Evolutionary conservation across 768 basidiomycete genomes (phyloP), one percentile per base, ranked within the genome.

Genomic region (Leucocoprinus leucothites): DNA sequence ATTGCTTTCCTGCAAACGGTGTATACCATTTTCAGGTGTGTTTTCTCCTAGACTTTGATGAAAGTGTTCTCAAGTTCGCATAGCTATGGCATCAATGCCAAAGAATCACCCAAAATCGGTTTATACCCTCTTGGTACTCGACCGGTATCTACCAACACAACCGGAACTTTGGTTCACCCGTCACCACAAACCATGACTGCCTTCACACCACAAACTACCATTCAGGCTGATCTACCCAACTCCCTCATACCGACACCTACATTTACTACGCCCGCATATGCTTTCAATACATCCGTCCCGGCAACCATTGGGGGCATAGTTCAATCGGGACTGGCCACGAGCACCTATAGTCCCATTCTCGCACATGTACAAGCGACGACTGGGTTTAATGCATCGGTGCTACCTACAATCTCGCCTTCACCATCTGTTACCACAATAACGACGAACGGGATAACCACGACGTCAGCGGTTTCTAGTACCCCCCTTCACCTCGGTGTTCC

Each of bases 21-120:
- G 0, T 92, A 91, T 65, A 85, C 87, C 3, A 74, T 91, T 38
- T 91, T 82, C 75, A 90, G 86, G 89, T 87, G 59, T 57, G 65
- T 52, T 38, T 38, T 21, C 53, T 49, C 31, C 21, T 16, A 21
- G 38, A 9, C 36, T 14, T n/a, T n/a, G 24, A 50, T 25, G 21
- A 8, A 43, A 26, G 53, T 52, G 48, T 6, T 25, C 13, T 57
- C 61, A 41, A 36, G 18, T 58, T 24, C 38, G 5, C 4, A 9
- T n/a, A 91, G 89, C 64, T 89, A 82, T 57, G 90, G 90, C 5
- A 90, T 92, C 59, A 78, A 87, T 61, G 67, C 69, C 34, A 84
- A 85, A 58, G 90, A 92, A 65, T 75, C 87, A 6, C 90, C 90
- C 16, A 74, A 88, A 69, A 82, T 92, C 55, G 90, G 90, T n/a